Evolutionary conservation across 805 yeast genomes (phyloP).

Genomic region (Kuraishia floccosa): DNA sequence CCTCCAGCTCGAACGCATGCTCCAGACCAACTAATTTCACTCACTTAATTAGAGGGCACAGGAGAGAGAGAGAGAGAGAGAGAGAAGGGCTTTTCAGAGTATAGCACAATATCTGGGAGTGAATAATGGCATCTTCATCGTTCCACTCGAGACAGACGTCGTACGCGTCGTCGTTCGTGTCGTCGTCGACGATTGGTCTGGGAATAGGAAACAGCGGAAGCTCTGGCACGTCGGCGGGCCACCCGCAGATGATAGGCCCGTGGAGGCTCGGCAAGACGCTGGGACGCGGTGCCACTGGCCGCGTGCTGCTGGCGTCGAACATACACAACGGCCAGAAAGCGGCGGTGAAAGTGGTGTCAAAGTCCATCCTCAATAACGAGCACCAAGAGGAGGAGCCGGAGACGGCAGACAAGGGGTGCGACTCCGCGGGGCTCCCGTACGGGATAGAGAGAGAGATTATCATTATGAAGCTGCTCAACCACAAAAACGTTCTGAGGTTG

Average conservation of each 20-base stretch:
- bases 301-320: constrained; percentile 88
- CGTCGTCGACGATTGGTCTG: constrained; percentile 4
- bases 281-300: constrained; percentile 95
- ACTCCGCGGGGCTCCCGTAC: constrained; percentile 66
- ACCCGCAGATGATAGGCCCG: constrained; percentile 64
- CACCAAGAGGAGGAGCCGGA: constrained; percentile 6
- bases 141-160: constrained; percentile 3
- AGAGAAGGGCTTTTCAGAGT: no score
- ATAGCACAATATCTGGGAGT: no score
- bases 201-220: constrained; percentile 1
- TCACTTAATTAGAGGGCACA: no score
- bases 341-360: constrained; percentile 94
- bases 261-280: constrained; percentile 94
- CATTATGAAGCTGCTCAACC: constrained; percentile 91
- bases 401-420: constrained; percentile 28
- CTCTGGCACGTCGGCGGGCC: constrained; percentile 18
- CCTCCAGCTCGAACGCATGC: no score
- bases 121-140: no score
- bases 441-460: constrained; percentile 97
- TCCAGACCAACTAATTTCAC: no score
- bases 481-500: constrained; percentile 84
- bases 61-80: no score
- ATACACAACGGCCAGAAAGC: constrained; percentile 78
- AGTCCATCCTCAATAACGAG: constrained; percentile 47
- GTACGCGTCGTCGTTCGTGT: constrained; percentile 3